Evolutionary conservation across 2,329 filamentous ascomycete genomes (phyloP).

Genomic region (Fusarium sp.): DNA sequence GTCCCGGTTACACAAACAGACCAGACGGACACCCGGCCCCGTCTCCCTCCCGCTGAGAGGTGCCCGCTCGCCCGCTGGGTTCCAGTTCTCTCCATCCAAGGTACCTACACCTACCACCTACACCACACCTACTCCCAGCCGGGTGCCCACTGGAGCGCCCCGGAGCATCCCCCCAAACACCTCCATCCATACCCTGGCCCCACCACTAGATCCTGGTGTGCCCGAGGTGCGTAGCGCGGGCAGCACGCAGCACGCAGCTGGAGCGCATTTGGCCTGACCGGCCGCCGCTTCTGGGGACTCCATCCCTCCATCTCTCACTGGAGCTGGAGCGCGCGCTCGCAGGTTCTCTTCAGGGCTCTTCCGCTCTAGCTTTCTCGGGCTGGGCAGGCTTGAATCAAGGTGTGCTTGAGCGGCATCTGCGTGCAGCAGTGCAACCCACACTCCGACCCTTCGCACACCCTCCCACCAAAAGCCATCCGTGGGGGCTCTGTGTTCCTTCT

Average conservation of each 20-base stretch:
- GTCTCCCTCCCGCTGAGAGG: constrained; percentile 13
- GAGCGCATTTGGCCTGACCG: constrained; percentile 20
- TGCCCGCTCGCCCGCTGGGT: constrained; percentile 17
- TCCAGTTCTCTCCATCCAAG: constrained; percentile 3
- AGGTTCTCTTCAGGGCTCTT: constrained; percentile 29
- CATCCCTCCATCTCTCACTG: constrained; percentile 6
- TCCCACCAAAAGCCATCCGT: constrained; percentile 35
- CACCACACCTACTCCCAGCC: background rate
- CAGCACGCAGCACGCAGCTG: background rate
- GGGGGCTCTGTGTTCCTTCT: constrained; percentile 31
- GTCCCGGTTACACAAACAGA: background rate
- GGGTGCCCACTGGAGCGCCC: constrained; percentile 27
- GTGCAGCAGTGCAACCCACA: constrained; percentile 39
- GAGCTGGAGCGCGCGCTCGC: constrained; percentile 13
- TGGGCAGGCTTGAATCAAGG: constrained; percentile 2
- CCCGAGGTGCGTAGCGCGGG: background rate
- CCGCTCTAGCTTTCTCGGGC: constrained; percentile 5
- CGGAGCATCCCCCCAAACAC: constrained; percentile 27
- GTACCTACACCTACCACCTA: background rate
- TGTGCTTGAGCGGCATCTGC: constrained; percentile 36
- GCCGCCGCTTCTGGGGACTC: constrained; percentile 26
- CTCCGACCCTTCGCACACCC: constrained; percentile 35
- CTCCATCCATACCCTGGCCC: constrained; percentile 17
- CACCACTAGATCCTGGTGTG: constrained; percentile 28
- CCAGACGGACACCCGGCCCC: constrained; percentile 1